A percentile compares a stretch with the other conserved stretches of the same genome.
Evolutionary conservation across 495 filamentous ascomycete genomes (phyloP).

Genomic region (Aspergillus haitiensis): DNA sequence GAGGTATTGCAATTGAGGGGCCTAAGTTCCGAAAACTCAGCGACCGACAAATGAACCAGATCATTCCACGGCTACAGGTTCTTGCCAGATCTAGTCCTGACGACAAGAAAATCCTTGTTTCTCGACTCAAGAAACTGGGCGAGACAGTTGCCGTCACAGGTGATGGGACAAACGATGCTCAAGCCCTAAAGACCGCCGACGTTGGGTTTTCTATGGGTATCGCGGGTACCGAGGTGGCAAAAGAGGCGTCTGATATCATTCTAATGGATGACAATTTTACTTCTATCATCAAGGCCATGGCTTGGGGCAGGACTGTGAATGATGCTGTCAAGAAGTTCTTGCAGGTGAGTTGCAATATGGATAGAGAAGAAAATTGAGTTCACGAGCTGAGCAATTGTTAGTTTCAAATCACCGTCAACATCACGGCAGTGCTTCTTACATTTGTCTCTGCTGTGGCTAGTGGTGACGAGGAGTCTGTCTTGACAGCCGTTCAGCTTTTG

Average conservation of each 20-base stretch:
- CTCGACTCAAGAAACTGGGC: constrained; percentile 75
- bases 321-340: constrained; percentile 91
- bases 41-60: constrained; percentile 62
- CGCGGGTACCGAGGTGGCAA: constrained; percentile 86
- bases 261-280: constrained; percentile 93
- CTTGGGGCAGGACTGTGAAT: constrained; percentile 87
- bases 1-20: constrained; percentile 80
- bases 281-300: constrained; percentile 83
- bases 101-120: constrained; percentile 80
- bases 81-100: constrained; percentile 83
- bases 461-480: constrained; percentile 63
- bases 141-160: constrained; percentile 94
- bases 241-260: constrained; percentile 91
- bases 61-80: constrained; percentile 76
- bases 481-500: constrained; percentile 82
- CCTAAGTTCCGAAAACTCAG: constrained; percentile 74
- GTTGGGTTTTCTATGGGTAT: constrained; percentile 94
- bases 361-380: not conserved
- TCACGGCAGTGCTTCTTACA: constrained; percentile 81
- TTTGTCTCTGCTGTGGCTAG: constrained; percentile 78
- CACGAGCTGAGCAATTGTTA: constrained; percentile 31
- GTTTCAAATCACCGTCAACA: constrained; percentile 92
- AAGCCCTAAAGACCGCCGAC: constrained; percentile 82
- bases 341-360: constrained; percentile 48
- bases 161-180: constrained; percentile 90